Base-by-base conservation (phyloP, 441 rosid genomes). In the Erodium chrysanthum region DNA sequence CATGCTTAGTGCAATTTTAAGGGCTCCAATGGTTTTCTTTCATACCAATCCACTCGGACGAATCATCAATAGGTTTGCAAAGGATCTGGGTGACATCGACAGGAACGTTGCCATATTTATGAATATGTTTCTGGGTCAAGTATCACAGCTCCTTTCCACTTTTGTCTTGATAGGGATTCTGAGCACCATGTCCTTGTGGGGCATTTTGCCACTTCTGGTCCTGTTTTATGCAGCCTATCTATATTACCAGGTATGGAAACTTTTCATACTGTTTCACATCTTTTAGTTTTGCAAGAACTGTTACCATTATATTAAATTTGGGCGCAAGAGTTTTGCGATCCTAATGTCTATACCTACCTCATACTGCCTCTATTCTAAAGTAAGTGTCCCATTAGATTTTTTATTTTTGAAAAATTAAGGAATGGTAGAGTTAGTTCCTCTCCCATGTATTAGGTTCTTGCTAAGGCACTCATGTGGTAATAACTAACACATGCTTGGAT, bases 1-100 rank as follows among this genome's bases (percentile, higher is more conserved):
- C 70, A 90, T 95, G 96, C 98, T 95, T 70, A 69, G 67, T 65
- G 83, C 98, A 67, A 83, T 92, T 67, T 76, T 95, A 77, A 85
- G 99, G 79, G 98, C 98, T 74, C 99, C 99, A 44, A 95, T 95
- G 98, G 83, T 85, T 68, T 95, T 95, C 78, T 95, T 92, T 81
- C 98, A 92, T 72, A 92, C 98, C 74, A 95, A 92, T 68, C 99
- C 98, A 21, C 80, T 88, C 65, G 99, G 99, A 58, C 80, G 98
- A 25, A 83, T 95, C 33, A 95, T 91, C 76, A 95, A 95, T 81
- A 85, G 98, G 77, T 95, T 95, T 66, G 90, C 99, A 0, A 95
- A 90, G 88, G 99, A 95, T 85, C 83, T 89, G 46, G 95, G 98
- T 4, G 98, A 95, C 75, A 85, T 95, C 64, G 99, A 95, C 76